phyloP scores from a whole-genome alignment of 2,329 filamentous ascomycete genomes.

The Huntiella savannae region DNA sequence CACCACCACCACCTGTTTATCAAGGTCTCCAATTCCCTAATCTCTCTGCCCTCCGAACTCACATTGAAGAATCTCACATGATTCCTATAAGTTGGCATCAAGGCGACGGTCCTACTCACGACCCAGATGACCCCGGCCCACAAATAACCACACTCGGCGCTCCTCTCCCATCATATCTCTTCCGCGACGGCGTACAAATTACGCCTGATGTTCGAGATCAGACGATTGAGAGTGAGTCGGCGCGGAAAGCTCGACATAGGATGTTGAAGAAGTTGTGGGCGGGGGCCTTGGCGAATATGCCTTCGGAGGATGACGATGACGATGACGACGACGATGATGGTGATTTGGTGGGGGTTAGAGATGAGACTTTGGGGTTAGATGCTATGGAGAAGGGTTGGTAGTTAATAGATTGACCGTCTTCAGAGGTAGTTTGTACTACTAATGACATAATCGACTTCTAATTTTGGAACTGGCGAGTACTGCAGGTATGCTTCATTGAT shows the following conservation, averaged over 20 bases:
- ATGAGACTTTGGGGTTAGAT: too few relatives aligned
- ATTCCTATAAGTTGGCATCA: conserved; percentile 35
- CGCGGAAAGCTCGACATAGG: conserved; percentile 25
- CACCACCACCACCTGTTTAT: neutral
- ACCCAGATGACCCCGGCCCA: conserved; percentile 9
- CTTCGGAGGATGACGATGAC: conserved; percentile 13
- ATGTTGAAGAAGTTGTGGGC: conserved; percentile 25
- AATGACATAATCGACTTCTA: neutral
- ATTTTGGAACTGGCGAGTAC: conserved; percentile 2
- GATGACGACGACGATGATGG: conserved; percentile 18
- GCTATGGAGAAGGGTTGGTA: too few relatives aligned
- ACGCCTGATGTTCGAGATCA: conserved; percentile 38
- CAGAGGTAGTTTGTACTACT: too few relatives aligned
- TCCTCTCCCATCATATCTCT: conserved; percentile 29
- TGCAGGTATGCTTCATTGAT: too few relatives aligned
- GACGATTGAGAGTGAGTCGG: conserved; percentile 27
- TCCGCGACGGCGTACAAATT: conserved; percentile 34
- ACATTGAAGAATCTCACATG: conserved; percentile 36
- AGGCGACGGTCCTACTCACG: conserved; percentile 32
- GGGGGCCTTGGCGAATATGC: conserved; percentile 27
- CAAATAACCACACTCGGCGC: conserved; percentile 12
- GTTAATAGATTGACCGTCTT: too few relatives aligned
- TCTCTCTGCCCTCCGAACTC: conserved; percentile 23
- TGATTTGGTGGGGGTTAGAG: too few relatives aligned
- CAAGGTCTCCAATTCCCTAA: conserved; percentile 8